phyloP scores from a whole-genome alignment of 345 rosid genomes.

The Nasturtium officinale region DNA sequence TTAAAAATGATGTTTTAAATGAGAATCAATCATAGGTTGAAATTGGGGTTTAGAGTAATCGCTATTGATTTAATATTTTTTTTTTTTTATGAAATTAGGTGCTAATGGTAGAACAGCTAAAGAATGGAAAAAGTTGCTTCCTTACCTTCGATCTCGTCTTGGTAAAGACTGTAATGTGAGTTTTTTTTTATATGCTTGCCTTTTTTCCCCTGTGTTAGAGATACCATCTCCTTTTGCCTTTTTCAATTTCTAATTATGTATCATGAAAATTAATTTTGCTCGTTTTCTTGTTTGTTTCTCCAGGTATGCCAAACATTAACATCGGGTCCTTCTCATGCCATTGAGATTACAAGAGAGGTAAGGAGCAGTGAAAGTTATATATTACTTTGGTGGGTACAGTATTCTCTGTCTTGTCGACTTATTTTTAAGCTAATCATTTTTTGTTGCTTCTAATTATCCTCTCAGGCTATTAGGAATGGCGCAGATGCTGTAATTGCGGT shows the following conservation, averaged over 20 bases:
- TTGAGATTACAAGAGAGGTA: conserved; percentile 95
- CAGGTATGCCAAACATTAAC: conserved; percentile 86
- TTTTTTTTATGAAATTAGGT: conserved; percentile 50
- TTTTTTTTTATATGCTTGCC: neutral
- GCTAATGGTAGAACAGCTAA: conserved; percentile 90
- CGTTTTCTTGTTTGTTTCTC: conserved; percentile 22
- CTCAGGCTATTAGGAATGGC: conserved; percentile 86
- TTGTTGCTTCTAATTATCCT: conserved; percentile 14
- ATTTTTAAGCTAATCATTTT: neutral
- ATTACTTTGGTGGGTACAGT: conserved; percentile 18
- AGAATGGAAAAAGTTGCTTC: conserved; percentile 92
- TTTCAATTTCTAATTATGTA: neutral
- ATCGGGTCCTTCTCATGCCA: conserved; percentile 92
- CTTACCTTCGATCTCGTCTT: conserved; percentile 77
- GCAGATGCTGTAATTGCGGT: conserved; percentile 98
- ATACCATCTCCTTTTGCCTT: neutral
- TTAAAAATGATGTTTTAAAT: neutral
- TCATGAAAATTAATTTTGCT: neutral
- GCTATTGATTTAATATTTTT: neutral
- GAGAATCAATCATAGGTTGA: conserved; percentile 2
- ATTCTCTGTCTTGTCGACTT: conserved; percentile 1
- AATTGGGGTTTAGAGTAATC: conserved; percentile 3
- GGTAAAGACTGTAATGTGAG: conserved; percentile 76
- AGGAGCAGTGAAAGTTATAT: conserved; percentile 1
- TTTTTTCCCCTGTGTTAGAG: conserved; percentile 6